These are phyloP conservation scores for Annulohypoxylon nitens DNA, from an alignment of 495 filamentous ascomycete genomes.

Conservation along the genomic window DNA sequence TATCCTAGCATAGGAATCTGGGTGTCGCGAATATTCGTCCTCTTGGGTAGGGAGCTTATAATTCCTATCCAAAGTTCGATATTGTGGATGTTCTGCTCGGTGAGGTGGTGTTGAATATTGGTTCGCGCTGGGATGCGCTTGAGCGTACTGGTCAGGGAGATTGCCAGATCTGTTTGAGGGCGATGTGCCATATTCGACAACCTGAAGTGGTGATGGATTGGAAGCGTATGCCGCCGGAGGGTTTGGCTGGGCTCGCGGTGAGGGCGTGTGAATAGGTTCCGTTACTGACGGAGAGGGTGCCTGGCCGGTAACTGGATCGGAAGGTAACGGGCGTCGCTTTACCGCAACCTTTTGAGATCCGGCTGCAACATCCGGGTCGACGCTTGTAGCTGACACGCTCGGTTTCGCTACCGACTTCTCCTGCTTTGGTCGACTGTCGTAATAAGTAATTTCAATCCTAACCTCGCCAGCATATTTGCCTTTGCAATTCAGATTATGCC, in stretches of 20 bases:
- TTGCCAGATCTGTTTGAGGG: conserved; percentile 50
- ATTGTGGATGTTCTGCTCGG: conserved; percentile 51
- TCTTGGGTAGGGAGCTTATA: conserved; percentile 52
- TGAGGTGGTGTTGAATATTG: conserved; percentile 51
- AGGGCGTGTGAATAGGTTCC: conserved; percentile 58
- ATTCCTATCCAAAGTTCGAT: conserved; percentile 51
- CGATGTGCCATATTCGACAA: conserved; percentile 59
- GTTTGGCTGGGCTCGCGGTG: conserved; percentile 55
- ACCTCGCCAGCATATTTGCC: conserved; percentile 97
- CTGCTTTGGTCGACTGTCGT: conserved; percentile 86
- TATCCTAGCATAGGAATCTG: conserved; percentile 28
- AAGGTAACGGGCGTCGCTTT: conserved; percentile 83
- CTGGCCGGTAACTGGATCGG: conserved; percentile 72
- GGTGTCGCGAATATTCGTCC: conserved; percentile 44
- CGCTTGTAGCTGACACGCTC: conserved; percentile 58
- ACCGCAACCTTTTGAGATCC: conserved; percentile 63
- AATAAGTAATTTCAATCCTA: conserved; percentile 95
- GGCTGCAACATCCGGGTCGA: conserved; percentile 31
- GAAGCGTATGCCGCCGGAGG: conserved; percentile 50
- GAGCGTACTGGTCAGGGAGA: conserved; percentile 51
- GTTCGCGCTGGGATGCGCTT: conserved; percentile 44
- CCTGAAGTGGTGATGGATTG: conserved; percentile 59
- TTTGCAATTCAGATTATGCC: conserved; percentile 87
- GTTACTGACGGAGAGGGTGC: conserved; percentile 53
- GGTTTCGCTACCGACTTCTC: conserved; percentile 71